phyloP scores from a whole-genome alignment of 2,329 filamentous ascomycete genomes.

The Drechmeria coniospora region DNA sequence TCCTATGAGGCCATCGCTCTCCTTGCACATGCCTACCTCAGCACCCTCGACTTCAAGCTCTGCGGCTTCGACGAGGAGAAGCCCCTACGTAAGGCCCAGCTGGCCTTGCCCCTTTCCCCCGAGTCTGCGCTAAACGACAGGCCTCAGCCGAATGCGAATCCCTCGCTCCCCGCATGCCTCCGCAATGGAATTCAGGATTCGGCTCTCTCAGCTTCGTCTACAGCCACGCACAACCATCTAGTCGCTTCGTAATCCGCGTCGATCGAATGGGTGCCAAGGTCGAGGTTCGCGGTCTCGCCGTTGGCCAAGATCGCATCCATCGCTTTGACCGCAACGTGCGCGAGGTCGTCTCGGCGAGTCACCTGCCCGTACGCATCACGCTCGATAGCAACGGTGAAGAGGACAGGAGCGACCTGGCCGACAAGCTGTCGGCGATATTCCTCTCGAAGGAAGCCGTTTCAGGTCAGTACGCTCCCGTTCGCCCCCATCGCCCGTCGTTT shows the following conservation, averaged over 20 bases:
- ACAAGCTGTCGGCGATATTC: conserved; percentile 47
- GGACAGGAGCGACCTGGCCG: conserved; percentile 31
- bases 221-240: conserved; percentile 68
- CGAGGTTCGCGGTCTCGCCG: conserved; percentile 64
- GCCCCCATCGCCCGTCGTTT: not conserved
- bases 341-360: conserved; percentile 54
- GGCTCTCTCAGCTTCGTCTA: conserved; percentile 73
- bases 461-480: conserved; percentile 11
- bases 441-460: conserved; percentile 55
- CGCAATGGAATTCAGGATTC: conserved; percentile 63
- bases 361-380: conserved; percentile 40
- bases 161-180: conserved; percentile 48
- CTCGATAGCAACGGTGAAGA: conserved; percentile 27
- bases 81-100: conserved; percentile 39
- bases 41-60: conserved; percentile 64
- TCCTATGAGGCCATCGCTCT: conserved; percentile 74
- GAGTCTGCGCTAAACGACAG: conserved; percentile 4
- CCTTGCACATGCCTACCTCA: conserved; percentile 70
- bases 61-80: conserved; percentile 76
- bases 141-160: conserved; percentile 33
- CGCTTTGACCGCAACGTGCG: conserved; percentile 56
- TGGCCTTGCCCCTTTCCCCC: not conserved
- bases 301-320: conserved; percentile 68
- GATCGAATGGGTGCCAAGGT: conserved; percentile 70
- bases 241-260: conserved; percentile 69